Evolutionary conservation across 768 basidiomycete species (phyloP), one percentile per base, ranked within the genome.

Genomic region (Rhizopogon roseolus): DNA sequence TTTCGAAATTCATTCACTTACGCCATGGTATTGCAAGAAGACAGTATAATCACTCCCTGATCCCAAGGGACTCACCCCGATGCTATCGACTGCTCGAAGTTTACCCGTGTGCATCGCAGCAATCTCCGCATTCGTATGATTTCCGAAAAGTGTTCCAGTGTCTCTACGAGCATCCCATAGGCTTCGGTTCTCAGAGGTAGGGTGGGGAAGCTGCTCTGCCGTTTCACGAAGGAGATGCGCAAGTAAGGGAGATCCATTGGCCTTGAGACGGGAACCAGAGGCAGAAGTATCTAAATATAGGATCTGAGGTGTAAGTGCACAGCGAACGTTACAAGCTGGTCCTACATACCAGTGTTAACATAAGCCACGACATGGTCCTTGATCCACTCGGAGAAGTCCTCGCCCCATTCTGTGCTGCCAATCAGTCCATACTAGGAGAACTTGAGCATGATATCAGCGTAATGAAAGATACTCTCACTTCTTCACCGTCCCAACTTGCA

Each of bases 131-230:
- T 72, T 67, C 41, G 69, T 42, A 40, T 61, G 62, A 25, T 65
- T 54, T 27, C 75, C 74, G 45, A 66, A 71, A 56, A 78, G 71
- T 40, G 70, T 64, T 8, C 77, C 78, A 2, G 57, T 54, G 57
- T 92, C 91, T 7, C 72, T 57, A 28, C 72, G 76, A 0, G 91
- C 88, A 64, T 91, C 88, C 90, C 90, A 96, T 22, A 95, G 80
- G 0, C 86, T 83, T 52, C 79, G 81, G 1, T 77, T 77, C 7
- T 73, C 64, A 48, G 79, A 73, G 1, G 84, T 85, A 1, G 91
- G 90, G 63, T 94, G 90, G 13, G 85, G 79, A 32, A 95, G 68
- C 54, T 86, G 80, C 41, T 83, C 70, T 0, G 93, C 92, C 4
- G 82, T 80, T 40, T 76, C 60, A 39, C 79, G 80, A 45, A 97